Base-by-base conservation (phyloP, 179 eudicot species). In the Nepenthes alata region DNA sequence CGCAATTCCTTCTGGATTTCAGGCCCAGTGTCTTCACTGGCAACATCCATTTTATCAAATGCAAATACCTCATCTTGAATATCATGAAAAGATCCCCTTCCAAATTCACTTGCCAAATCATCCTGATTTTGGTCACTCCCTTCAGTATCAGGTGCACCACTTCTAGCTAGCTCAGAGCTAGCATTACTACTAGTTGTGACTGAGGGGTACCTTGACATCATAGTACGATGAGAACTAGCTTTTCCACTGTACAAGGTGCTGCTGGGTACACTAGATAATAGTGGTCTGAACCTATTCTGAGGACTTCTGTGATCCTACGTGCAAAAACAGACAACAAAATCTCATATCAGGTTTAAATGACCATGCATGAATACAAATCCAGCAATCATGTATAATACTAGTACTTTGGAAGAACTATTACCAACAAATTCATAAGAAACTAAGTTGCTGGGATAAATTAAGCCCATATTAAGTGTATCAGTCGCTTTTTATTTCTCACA, bases 241-340 rank as follows among this genome's bases (percentile, higher is more conserved):
- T 90, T 87, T 16, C 91, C 96, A 72, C 75, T 78, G 69, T 87
- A 81, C 55, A 90, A 85, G 63, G 94, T 83, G 62, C 94, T 78
- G 74, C 89, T 87, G 53, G 99, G 97, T 67, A 90, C 97, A 74
- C 97, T 90, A 13, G 99, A 90, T 57, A 94, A 75, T 37, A 94
- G 94, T 59, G 99, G 99, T 73, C 99, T 85, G 81, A 94, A 94
- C 99, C 90, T 94, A 75, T 87, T 90, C 60, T 81, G 97, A 47
- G 99, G 99, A 77, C 76, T 71, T 80, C 81, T 94, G 38, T 85
- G 85, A 45, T 94, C 99, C 99, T 94, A 71, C 72, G 75, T 58
- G 70, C 37, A 57, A 73, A 41, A 41, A 4, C 45, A 41, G 45
- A 41, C 8, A 41, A 7, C 5, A 41, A 4, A 7, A 7, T 4